phyloP scores from a whole-genome alignment of 2,329 filamentous ascomycete genomes.

The Pseudocercospora cruenta region DNA sequence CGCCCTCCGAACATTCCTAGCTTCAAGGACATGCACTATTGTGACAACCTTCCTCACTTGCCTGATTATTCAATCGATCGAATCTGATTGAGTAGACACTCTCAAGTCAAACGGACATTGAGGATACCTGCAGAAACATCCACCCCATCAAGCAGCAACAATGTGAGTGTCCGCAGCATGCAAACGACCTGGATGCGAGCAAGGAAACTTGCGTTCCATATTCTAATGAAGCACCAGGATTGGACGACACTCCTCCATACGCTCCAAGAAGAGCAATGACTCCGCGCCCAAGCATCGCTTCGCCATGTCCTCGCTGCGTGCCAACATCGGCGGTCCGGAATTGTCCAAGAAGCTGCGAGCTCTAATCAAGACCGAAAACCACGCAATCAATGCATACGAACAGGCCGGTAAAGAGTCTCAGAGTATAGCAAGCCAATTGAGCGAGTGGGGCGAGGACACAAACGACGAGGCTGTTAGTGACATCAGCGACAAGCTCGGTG shows the following conservation, averaged over 20 bases:
- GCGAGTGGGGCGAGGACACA: slow-evolving; percentile 94
- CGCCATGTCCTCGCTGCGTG: slow-evolving; percentile 83
- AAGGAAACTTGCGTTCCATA: slow-evolving; percentile 5
- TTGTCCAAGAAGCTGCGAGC: slow-evolving; percentile 86
- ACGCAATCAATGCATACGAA: slow-evolving; percentile 82
- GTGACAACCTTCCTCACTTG: neutral
- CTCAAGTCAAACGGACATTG: neutral
- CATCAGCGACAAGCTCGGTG: slow-evolving; percentile 92
- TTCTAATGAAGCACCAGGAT: slow-evolving; percentile 31
- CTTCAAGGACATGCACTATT: neutral
- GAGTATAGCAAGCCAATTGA: slow-evolving; percentile 84
- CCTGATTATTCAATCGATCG: neutral
- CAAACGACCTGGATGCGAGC: neutral
- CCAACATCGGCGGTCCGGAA: slow-evolving; percentile 76
- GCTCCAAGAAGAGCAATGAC: slow-evolving; percentile 61
- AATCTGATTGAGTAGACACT: neutral
- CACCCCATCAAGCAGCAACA: neutral
- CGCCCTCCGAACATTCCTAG: neutral
- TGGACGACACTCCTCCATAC: slow-evolving; percentile 70
- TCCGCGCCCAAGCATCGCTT: slow-evolving; percentile 68
- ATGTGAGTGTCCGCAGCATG: neutral
- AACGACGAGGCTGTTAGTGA: slow-evolving; percentile 85
- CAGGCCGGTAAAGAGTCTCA: slow-evolving; percentile 81
- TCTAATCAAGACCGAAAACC: slow-evolving; percentile 94
- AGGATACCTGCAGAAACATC: neutral